Conservation (phyloP, 2,329 filamentous ascomycete species). For the Pseudocercospora fijiensis region DNA sequence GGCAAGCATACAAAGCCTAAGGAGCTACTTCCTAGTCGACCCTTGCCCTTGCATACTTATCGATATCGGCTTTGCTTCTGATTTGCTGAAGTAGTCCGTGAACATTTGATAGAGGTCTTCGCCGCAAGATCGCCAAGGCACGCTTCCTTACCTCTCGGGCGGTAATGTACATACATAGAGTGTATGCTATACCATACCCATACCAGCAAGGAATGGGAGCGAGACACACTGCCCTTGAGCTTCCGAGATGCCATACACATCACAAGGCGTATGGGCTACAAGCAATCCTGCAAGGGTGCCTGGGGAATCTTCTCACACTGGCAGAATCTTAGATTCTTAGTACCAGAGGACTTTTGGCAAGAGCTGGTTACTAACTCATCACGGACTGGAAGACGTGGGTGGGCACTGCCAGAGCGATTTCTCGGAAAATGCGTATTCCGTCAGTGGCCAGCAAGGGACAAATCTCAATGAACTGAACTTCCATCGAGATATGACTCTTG, state of each 20-base stretch:
- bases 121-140: not conserved
- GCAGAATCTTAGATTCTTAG: not conserved
- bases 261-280: not conserved
- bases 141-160: not conserved
- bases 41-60: not conserved
- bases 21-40: not conserved
- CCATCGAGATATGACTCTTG: not conserved
- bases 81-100: not conserved
- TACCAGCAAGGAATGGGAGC: not conserved
- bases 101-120: not conserved
- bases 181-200: not conserved
- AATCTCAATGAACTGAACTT: not conserved
- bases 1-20: no score
- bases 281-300: not conserved
- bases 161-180: not conserved
- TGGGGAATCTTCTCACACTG: not conserved
- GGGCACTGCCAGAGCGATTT: no score
- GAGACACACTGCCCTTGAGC: not conserved
- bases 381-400: no score
- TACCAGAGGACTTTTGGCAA: no score
- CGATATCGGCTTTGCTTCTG: not conserved
- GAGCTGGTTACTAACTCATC: no score
- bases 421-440: no score
- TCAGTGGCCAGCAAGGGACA: not conserved
- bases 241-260: conserved; percentile 2